Evolutionary conservation across 371 early-diverging fungal genomes (phyloP).

Genomic region (Lichtheimia ornata): DNA sequence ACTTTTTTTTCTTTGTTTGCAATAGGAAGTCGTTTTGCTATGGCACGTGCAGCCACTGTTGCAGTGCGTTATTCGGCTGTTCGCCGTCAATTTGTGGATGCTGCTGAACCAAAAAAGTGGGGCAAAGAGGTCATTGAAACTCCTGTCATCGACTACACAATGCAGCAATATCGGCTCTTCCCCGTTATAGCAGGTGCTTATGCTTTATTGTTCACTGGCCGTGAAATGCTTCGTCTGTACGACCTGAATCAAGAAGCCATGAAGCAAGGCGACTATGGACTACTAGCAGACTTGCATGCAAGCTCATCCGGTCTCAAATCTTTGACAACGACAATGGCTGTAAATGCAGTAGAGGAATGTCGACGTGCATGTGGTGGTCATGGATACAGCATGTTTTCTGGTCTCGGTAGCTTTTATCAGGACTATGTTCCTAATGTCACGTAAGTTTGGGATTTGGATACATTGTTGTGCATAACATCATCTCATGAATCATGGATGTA

Average conservation of each 20-base stretch:
- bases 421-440: constrained; percentile 64
- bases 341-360: constrained; percentile 77
- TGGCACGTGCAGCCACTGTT: constrained; percentile 56
- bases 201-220: constrained; percentile 70
- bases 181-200: constrained; percentile 75
- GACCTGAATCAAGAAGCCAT: constrained; percentile 57
- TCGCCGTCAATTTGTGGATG: constrained; percentile 53
- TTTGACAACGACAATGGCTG: constrained; percentile 70
- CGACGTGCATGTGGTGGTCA: constrained; percentile 81
- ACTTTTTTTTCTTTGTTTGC: constrained; percentile 28
- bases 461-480: not conserved
- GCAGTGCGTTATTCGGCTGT: constrained; percentile 52
- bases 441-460: constrained; percentile 18
- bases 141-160: constrained; percentile 73
- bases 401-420: constrained; percentile 70
- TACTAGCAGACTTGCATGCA: constrained; percentile 84
- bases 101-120: constrained; percentile 48
- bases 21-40: constrained; percentile 43
- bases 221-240: constrained; percentile 65
- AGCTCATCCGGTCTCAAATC: constrained; percentile 83
- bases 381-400: constrained; percentile 76
- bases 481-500: constrained; percentile 7
- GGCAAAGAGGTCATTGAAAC: constrained; percentile 52
- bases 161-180: constrained; percentile 76
- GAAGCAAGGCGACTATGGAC: constrained; percentile 45